Base-by-base conservation (phyloP, 1,284 basidiomycete species). In the Calocybe gambosa region DNA sequence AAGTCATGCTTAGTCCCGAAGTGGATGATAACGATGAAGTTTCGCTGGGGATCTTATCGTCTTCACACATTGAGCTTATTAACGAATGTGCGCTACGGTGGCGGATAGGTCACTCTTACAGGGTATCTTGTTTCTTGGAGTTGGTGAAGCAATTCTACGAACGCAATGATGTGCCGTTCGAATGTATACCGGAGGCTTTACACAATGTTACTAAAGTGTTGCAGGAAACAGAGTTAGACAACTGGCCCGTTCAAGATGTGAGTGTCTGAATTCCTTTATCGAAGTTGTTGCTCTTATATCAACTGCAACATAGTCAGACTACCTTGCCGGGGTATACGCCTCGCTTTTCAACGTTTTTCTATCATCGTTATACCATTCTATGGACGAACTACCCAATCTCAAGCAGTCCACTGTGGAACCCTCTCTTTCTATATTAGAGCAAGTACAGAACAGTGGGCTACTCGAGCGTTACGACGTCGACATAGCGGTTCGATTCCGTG, bases 11-110 rank as follows among this genome's bases (percentile, higher is more conserved):
- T 49, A 84, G 82, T 50, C 82, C 83, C 8, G 84, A 87, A 38
- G 83, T 97, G 28, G 87, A 93, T 26, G 95, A 97, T 55, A 90
- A 93, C 57, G 92, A 98, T 55, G 93, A 99, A 67, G 95, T 99
- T 2, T 92, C 93, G 0, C 70, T 99, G 25, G 90, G 90, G 8
- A 98, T 99, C 46, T 68, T 99, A n/a, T 92, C 91, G 0, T 60
- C 78, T 0, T 61, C 76, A 13, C 93, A 98, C 62, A 74, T 90
- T 37, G 85, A 90, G 47, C 70, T 99, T 28, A 79, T 98, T 50
- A 83, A 85, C 45, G 89, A 94, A 59, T 94, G 93, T 57, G 92
- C 92, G 1, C 59, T 85, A 47, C 77, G 91, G 35, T 98, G 96
- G 96, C 75, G 95, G 45, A 83, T 99, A 46, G 78, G 85, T 6